Percentiles rank a stretch among this genome's conserved stretches.
Evolutionary conservation across 768 basidiomycete species (phyloP).

Genomic region (Tulasnella sp.): DNA sequence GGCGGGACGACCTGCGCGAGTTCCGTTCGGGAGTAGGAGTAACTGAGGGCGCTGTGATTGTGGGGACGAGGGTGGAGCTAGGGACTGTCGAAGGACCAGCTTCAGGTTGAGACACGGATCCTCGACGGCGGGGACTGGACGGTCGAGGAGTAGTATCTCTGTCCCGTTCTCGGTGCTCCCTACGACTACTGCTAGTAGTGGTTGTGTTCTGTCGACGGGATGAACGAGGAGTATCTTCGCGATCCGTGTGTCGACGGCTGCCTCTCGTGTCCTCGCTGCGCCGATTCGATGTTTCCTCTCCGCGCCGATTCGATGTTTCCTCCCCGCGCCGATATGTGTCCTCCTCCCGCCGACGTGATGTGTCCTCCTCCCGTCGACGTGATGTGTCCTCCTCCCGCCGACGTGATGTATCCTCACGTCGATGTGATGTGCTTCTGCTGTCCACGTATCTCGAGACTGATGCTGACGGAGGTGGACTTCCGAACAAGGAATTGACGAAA

Average conservation of each 20-base stretch:
- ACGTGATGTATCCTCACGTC: not conserved
- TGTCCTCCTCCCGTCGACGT: not conserved
- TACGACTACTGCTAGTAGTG: not conserved
- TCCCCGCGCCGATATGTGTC: not conserved
- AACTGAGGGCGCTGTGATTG: not conserved
- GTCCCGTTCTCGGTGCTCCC: not conserved
- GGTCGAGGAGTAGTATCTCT: not conserved
- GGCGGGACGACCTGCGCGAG: not conserved
- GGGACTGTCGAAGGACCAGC: not conserved
- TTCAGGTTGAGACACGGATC: not conserved
- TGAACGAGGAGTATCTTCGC: not conserved
- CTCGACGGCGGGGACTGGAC: not conserved
- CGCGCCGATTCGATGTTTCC: not conserved
- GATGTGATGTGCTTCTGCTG: not conserved
- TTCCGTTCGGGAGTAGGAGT: not conserved
- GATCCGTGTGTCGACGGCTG: not conserved
- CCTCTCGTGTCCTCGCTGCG: not conserved
- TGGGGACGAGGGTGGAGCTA: not conserved
- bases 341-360: not conserved
- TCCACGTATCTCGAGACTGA: not conserved
- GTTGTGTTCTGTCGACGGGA: not conserved
- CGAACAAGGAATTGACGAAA: not conserved
- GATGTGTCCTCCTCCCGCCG: not conserved
- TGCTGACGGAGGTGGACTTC: not conserved
- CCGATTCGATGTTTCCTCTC: not conserved